A percentile compares a stretch with the other conserved stretches of the same genome.
These are phyloP conservation scores for Zychaea mexicana DNA, from an alignment of 371 early-diverging fungal species.

Conservation along the genomic window DNA sequence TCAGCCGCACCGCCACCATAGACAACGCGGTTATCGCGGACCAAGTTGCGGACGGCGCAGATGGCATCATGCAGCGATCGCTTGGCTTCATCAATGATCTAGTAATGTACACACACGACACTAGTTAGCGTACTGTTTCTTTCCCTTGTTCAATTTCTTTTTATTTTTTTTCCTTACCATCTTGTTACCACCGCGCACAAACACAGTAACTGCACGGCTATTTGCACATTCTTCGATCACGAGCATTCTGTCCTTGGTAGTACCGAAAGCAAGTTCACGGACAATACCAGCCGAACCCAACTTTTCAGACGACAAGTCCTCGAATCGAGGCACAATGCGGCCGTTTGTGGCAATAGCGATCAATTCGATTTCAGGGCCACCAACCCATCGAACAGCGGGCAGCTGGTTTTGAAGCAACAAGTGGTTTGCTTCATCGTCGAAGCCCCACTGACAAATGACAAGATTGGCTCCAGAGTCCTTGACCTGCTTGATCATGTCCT, in stretches of 20 bases:
- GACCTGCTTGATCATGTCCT: slow-evolving; percentile 96
- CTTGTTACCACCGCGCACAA: slow-evolving; percentile 99
- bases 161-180: slow-evolving; percentile 63
- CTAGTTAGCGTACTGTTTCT: too few relatives aligned
- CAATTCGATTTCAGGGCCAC: slow-evolving; percentile 99
- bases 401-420: slow-evolving; percentile 97
- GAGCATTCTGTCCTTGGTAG: slow-evolving; percentile 98
- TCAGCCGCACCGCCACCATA: slow-evolving; percentile 99
- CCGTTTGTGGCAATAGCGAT: slow-evolving; percentile 99
- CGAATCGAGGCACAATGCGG: slow-evolving; percentile 99
- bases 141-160: background rate
- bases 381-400: slow-evolving; percentile 99
- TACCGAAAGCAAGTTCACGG: slow-evolving; percentile 96
- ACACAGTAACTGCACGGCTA: slow-evolving; percentile 96
- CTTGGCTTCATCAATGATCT: slow-evolving; percentile 99
- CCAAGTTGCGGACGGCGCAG: slow-evolving; percentile 98
- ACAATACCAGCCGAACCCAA: slow-evolving; percentile 95
- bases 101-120: slow-evolving; percentile 5
- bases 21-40: slow-evolving; percentile 96
- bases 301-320: slow-evolving; percentile 91
- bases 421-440: slow-evolving; percentile 99
- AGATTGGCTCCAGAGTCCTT: slow-evolving; percentile 98
- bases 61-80: slow-evolving; percentile 99
- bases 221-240: slow-evolving; percentile 99
- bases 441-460: slow-evolving; percentile 99